Base-by-base conservation (phyloP, 805 yeast genomes). In the Saccharomycopsis synnaedendra region DNA sequence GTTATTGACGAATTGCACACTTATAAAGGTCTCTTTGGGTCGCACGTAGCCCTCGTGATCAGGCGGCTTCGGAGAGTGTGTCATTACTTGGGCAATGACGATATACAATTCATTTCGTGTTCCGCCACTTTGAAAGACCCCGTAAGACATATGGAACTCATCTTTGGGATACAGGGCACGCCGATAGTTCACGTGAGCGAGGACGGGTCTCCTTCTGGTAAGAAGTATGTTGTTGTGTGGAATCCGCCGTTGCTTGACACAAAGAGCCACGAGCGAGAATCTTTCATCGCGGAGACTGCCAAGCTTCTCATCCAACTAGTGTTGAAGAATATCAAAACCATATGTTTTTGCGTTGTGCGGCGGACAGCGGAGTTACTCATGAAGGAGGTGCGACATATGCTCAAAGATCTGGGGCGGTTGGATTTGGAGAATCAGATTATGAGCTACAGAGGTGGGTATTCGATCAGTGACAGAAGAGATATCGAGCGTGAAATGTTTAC, bases 391-490 rank as follows among this genome's bases (percentile, higher is more conserved):
- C 64, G 95, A 45, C 68, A 66, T n/a, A 61, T 70, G 11, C 66
- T 80, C 34, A 64, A 69, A 35, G 70, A 68, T 31, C 9, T 27
- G 10, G 19, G 19, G 5, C 5, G 10, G 29, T 56, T 67, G 42
- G 71, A 72, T 33, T 57, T 77, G 43, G 58, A 70, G 3, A 66
- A 75, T n/a, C 82, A 81, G 49, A 82, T 89, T 3, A 85, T 87
- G 94, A 79, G 95, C 45, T 93, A 93, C 57, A 69, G 99, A 54
- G 98, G 97, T 36, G 99, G 99, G 1, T 93, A 93, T 59, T 78
- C 95, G 3, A 80, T 89, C 1, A 64, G 74, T 1, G 97, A 90
- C 58, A 72, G 99, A 54, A 74, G 98, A 54, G 73, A 78, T 47
- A 90, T 93, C 49, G 99, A 93, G 61, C 70, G 73, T 42, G 86